A percentile compares a stretch with the other conserved stretches of the same genome.
phyloP scores from a whole-genome alignment of 192 early-diverging fungal genomes.

The Hyaloraphidium curvatum region DNA sequence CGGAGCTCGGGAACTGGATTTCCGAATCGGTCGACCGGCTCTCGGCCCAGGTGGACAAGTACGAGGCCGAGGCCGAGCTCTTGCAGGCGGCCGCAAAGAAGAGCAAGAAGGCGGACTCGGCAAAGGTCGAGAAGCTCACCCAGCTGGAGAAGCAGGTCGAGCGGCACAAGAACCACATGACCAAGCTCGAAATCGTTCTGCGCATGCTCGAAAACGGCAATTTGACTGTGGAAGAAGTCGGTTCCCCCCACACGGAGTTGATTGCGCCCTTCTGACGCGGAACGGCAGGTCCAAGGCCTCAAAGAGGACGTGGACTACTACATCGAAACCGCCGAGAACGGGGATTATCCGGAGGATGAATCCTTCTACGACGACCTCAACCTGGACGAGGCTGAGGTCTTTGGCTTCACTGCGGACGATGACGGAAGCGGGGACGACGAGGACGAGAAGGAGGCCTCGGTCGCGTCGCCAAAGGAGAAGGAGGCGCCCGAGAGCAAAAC shows the following conservation, averaged over 20 bases:
- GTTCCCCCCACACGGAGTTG: slow-evolving; percentile 1
- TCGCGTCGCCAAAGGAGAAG: too few relatives aligned
- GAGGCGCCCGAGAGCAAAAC: too few relatives aligned
- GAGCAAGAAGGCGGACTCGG: slow-evolving; percentile 60
- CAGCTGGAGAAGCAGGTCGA: slow-evolving; percentile 60
- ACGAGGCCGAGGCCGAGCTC: slow-evolving; percentile 78
- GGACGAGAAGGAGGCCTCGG: slow-evolving; percentile 1
- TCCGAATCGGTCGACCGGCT: slow-evolving; percentile 65
- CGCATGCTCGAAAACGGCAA: slow-evolving; percentile 87
- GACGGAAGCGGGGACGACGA: slow-evolving; percentile 41
- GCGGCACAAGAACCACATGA: slow-evolving; percentile 80
- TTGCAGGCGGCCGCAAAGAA: slow-evolving; percentile 36
- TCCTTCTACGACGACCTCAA: slow-evolving; percentile 81
- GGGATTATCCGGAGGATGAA: slow-evolving; percentile 86
- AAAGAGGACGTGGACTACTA: slow-evolving; percentile 87
- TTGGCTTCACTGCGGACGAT: slow-evolving; percentile 52
- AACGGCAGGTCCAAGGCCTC: slow-evolving; percentile 44
- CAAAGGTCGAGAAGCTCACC: slow-evolving; percentile 49
- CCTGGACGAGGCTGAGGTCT: slow-evolving; percentile 79
- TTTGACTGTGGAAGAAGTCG: slow-evolving; percentile 63
- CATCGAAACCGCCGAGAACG: slow-evolving; percentile 73
- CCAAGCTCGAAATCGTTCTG: slow-evolving; percentile 73
- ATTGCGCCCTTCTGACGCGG: background rate
- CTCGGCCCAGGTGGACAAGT: slow-evolving; percentile 72
- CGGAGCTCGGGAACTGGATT: slow-evolving; percentile 69